phyloP scores from a whole-genome alignment of 208 protist genomes.

The Wallacemonas collosoma region DNA sequence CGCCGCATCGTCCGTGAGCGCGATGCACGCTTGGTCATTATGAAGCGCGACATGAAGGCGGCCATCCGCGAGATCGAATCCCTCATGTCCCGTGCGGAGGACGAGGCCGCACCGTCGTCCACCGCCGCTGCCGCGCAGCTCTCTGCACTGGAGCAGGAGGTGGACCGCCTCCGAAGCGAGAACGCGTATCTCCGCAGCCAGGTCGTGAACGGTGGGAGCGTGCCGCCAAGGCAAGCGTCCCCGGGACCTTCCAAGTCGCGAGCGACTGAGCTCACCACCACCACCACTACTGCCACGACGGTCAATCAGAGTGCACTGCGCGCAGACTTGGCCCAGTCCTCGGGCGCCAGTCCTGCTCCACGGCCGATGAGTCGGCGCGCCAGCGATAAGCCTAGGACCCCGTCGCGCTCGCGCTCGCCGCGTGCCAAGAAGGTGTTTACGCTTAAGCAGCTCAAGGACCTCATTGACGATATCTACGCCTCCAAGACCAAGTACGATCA shows the following conservation, averaged over 20 bases:
- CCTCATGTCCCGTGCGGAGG: conserved; percentile 41
- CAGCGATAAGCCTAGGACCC: neutral
- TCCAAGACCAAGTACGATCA: conserved; percentile 89
- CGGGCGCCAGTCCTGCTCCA: conserved; percentile 3
- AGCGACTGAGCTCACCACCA: neutral
- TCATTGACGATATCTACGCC: conserved; percentile 89
- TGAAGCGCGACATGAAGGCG: conserved; percentile 64
- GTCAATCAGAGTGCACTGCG: conserved; percentile 4
- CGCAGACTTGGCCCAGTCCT: neutral
- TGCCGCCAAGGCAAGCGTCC: neutral
- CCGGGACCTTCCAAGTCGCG: neutral
- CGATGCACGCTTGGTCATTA: conserved; percentile 45
- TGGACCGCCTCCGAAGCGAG: conserved; percentile 41
- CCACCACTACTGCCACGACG: conserved; percentile 1
- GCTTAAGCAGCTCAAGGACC: conserved; percentile 75
- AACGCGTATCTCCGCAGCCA: conserved; percentile 38
- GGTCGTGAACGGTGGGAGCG: neutral
- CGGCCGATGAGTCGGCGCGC: conserved; percentile 9
- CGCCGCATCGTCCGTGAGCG: conserved; percentile 51
- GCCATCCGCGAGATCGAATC: conserved; percentile 72
- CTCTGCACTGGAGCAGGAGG: conserved; percentile 23
- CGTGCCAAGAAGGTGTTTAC: conserved; percentile 52
- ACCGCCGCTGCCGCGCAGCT: neutral
- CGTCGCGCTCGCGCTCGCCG: conserved; percentile 9
- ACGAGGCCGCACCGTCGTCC: neutral